Base-by-base conservation (phyloP, 768 basidiomycete species). In the Galerina marginata region DNA sequence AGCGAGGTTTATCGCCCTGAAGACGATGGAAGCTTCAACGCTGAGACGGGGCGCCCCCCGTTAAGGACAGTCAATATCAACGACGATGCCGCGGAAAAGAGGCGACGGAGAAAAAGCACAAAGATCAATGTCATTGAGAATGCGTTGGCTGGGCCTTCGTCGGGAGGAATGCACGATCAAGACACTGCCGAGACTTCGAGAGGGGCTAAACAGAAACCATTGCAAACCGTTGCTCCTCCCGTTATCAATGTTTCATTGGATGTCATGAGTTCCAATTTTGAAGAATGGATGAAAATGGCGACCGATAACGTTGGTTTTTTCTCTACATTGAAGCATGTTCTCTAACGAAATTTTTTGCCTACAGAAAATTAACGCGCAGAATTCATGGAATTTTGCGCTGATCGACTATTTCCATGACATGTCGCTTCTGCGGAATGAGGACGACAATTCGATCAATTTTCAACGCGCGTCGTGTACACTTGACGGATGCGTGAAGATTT, bases 231-330 rank as follows among this genome's bases (percentile, higher is more conserved):
- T 2, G 82, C 83, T 38, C 80, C 86, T 39, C 86, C 86, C 2
- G 72, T 76, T 2, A 84, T 87, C 26, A 82, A 88, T 44, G 84
- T 89, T 16, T 82, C 90, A 0, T 75, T 89, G 65, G 92, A 96
- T 64, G 84, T 95, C n/a, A 92, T 93, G 86, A 93, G 83, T 75
- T 90, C 88, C 40, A 97, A 95, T 67, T 97, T 90, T 69, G 97
- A 99, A 73, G 95, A 99, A 75, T 99, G 97, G 97, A 99, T 99
- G 96, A 99, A 99, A 81, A 89, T 99, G 88, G 95, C 96, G 1
- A 99, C 96, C 2, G 96, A 99, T 72, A 99, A 99, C 75, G 97
- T 98, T 58, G 56, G 33, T 36, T 59, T 69, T 45, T 43, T 47
- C 39, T 51, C 40, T 39, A 42, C 23, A 43, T 12, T 33, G 29